Percentiles rank a stretch among this genome's conserved stretches.
Evolutionary conservation across 2,329 filamentous ascomycete genomes (phyloP).

Genomic region (Diaporthe australafricana): DNA sequence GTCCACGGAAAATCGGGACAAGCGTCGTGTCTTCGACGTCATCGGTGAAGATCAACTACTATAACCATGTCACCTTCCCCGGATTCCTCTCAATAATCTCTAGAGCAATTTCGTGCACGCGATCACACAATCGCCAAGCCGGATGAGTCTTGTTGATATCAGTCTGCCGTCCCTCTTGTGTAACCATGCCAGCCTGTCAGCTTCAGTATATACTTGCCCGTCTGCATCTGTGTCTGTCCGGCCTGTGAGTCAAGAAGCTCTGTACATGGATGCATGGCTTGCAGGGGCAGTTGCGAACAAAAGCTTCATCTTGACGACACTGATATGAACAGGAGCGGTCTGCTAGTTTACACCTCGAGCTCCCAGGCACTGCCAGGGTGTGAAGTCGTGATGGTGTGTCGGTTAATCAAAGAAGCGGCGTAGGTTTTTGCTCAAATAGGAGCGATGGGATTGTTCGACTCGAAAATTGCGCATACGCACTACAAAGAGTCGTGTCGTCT

Average conservation of each 20-base stretch:
- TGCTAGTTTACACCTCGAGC: not conserved
- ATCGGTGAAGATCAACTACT: not conserved
- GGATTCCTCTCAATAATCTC: not conserved
- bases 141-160: not conserved
- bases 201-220: not conserved
- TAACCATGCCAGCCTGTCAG: not conserved
- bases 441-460: not conserved
- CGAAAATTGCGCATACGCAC: not conserved
- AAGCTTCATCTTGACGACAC: conserved; percentile 21
- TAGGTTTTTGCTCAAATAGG: not conserved
- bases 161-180: not conserved
- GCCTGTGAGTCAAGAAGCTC: conserved; percentile 1
- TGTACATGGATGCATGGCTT: not conserved
- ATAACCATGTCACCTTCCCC: not conserved
- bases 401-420: conserved; percentile 1
- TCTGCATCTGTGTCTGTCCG: not conserved
- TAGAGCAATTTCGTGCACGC: not conserved
- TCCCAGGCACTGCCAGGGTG: not conserved
- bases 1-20: not conserved
- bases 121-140: conserved; percentile 18
- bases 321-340: not conserved
- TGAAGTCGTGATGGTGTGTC: not conserved
- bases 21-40: conserved; percentile 11
- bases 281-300: conserved; percentile 30
- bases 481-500: not conserved